These are phyloP conservation scores for Beauveria pseudobassiana DNA, from an alignment of 2,329 filamentous ascomycete species.

Conservation along the genomic window DNA sequence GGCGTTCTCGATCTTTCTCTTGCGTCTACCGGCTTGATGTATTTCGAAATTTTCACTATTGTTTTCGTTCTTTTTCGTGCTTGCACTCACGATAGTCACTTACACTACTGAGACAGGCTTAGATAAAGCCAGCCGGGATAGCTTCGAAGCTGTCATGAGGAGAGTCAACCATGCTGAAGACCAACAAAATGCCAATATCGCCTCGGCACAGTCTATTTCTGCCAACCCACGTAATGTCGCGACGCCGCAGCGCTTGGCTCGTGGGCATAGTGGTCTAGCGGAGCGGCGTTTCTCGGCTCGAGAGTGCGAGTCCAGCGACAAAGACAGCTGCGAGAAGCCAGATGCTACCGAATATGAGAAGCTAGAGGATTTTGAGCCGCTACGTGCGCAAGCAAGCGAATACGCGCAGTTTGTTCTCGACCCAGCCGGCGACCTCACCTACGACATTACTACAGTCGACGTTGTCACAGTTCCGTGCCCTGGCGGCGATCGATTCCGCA, in stretches of 20 bases:
- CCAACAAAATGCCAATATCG: neutral
- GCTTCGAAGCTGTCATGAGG: neutral
- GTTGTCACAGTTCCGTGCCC: slow-evolving; percentile 47
- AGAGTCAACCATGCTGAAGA: neutral
- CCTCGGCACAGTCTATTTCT: neutral
- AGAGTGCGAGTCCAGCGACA: slow-evolving; percentile 10
- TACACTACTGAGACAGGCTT: neutral
- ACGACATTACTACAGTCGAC: slow-evolving; percentile 48
- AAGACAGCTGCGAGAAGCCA: slow-evolving; percentile 7
- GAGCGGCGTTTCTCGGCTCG: neutral
- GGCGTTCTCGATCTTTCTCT: neutral
- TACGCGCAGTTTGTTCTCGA: slow-evolving; percentile 25
- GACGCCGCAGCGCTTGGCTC: neutral
- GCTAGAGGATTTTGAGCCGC: neutral
- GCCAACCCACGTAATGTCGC: neutral
- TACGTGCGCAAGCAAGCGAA: neutral
- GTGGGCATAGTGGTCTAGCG: neutral
- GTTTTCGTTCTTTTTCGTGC: neutral
- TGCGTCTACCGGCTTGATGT: neutral
- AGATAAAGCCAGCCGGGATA: neutral
- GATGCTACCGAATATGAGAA: neutral
- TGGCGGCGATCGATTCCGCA: slow-evolving; percentile 43
- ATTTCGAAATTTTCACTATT: neutral
- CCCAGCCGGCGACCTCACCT: slow-evolving; percentile 27
- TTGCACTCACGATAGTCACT: neutral